Evolutionary conservation across 1,284 basidiomycete genomes (phyloP).

Genomic region (Rhodotorula sp.): DNA sequence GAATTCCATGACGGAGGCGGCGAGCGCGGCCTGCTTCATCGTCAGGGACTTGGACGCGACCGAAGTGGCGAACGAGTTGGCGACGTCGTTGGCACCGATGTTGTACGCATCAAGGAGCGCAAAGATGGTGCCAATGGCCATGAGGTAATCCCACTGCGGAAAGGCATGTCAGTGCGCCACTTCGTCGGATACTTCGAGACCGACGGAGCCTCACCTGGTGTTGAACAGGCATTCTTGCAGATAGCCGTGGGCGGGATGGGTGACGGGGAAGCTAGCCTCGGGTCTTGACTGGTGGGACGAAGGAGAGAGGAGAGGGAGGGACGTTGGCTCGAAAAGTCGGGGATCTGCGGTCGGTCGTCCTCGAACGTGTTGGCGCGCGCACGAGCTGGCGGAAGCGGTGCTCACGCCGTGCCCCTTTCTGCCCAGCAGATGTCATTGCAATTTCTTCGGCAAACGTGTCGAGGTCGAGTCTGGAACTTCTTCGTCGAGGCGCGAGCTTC

Average conservation of each 20-base stretch:
- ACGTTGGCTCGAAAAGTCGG: background rate
- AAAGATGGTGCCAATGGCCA: conserved; percentile 51
- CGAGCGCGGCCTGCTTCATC: conserved; percentile 51
- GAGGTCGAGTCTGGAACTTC: too few species aligned
- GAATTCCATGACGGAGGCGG: conserved; percentile 54
- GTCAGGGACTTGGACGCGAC: conserved; percentile 54
- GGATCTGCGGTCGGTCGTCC: too few species aligned
- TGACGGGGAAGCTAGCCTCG: background rate
- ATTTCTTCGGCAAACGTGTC: too few species aligned
- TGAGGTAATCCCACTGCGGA: conserved; percentile 52
- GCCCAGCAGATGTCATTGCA: too few species aligned
- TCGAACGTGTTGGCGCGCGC: too few species aligned
- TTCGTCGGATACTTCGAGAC: background rate
- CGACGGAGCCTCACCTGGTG: background rate
- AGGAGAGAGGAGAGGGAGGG: background rate
- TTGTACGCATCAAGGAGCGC: conserved; percentile 54
- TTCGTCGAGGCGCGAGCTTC: too few species aligned
- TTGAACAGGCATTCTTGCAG: background rate
- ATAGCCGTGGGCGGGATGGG: too few species aligned
- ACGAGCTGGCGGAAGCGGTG: too few species aligned
- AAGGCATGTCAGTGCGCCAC: conserved; percentile 8
- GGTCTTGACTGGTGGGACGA: conserved; percentile 10
- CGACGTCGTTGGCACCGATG: conserved; percentile 52
- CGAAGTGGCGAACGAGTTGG: conserved; percentile 55
- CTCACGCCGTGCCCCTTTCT: too few species aligned